Conservation (phyloP, 2,329 filamentous ascomycete genomes). For the Didymella pomorum region DNA sequence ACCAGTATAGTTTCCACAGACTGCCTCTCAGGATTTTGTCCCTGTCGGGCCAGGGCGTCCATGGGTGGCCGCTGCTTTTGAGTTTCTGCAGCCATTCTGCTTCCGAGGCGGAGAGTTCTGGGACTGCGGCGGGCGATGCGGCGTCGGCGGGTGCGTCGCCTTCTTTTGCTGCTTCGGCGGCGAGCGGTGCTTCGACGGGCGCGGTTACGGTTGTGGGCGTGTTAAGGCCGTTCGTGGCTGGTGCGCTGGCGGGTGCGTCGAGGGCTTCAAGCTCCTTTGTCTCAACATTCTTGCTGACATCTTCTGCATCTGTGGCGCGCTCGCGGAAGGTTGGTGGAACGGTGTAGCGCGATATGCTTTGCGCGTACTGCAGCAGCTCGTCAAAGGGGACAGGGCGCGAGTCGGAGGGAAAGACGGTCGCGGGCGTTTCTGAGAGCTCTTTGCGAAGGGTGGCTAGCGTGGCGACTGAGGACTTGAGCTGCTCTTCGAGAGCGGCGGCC, state of each 20-base stretch:
- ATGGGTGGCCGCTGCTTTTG: constrained; percentile 51
- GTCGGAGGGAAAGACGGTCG: constrained; percentile 50
- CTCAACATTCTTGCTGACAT: background rate
- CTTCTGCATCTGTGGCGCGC: constrained; percentile 29
- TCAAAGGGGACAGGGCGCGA: constrained; percentile 67
- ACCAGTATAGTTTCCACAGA: constrained; percentile 53
- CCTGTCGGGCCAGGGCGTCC: constrained; percentile 79
- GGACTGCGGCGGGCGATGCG: constrained; percentile 16
- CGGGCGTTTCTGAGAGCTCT: constrained; percentile 68
- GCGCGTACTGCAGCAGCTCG: constrained; percentile 79
- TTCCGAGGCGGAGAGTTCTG: constrained; percentile 42
- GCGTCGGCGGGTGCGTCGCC: constrained; percentile 9
- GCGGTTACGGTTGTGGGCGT: constrained; percentile 41
- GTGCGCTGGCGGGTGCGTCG: constrained; percentile 31
- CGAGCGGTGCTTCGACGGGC: constrained; percentile 32
- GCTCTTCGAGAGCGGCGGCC: constrained; percentile 70
- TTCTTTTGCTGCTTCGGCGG: constrained; percentile 29
- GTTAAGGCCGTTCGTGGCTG: constrained; percentile 40
- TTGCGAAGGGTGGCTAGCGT: constrained; percentile 76
- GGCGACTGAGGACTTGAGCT: constrained; percentile 74
- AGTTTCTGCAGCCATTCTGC: constrained; percentile 47
- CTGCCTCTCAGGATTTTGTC: constrained; percentile 74
- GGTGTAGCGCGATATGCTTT: constrained; percentile 81
- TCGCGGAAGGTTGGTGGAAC: constrained; percentile 68
- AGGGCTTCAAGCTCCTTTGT: constrained; percentile 33